Evolutionary conservation across 148 eudicot species (phyloP).

Genomic region (Hydrangea macrophylla): DNA sequence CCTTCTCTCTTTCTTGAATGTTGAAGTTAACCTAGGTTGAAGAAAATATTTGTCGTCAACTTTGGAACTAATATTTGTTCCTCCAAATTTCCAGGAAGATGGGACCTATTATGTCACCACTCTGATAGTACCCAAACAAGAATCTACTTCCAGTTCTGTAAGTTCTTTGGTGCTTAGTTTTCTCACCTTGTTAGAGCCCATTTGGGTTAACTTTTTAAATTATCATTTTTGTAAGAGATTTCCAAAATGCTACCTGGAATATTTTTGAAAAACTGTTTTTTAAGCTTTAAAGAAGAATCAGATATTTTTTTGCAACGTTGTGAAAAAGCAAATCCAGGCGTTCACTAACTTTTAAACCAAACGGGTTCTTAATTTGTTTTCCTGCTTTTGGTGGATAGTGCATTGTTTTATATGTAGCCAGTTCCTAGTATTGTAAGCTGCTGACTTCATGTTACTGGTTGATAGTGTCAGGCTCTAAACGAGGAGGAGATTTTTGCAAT

Average conservation of each 20-base stretch:
- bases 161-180: conserved; percentile 23
- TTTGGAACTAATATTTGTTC: conserved; percentile 13
- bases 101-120: conserved; percentile 62
- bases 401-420: neutral
- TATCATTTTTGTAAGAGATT: no score
- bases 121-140: conserved; percentile 75
- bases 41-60: neutral
- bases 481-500: conserved; percentile 77
- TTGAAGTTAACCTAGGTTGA: neutral
- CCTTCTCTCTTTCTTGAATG: neutral
- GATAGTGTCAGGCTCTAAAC: conserved; percentile 66
- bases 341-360: no score
- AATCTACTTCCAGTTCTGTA: conserved; percentile 68
- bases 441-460: conserved; percentile 16
- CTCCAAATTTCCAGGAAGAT: conserved; percentile 40
- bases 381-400: no score
- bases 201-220: no score
- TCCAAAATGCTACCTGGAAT: no score
- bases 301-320: no score
- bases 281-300: no score
- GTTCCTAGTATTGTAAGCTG: conserved; percentile 13
- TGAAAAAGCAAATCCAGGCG: no score
- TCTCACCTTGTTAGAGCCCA: no score
- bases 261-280: no score
- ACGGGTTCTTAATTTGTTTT: no score